Conservation (phyloP, 2,329 filamentous ascomycete species). For the Arthrobotrys megalospora region DNA sequence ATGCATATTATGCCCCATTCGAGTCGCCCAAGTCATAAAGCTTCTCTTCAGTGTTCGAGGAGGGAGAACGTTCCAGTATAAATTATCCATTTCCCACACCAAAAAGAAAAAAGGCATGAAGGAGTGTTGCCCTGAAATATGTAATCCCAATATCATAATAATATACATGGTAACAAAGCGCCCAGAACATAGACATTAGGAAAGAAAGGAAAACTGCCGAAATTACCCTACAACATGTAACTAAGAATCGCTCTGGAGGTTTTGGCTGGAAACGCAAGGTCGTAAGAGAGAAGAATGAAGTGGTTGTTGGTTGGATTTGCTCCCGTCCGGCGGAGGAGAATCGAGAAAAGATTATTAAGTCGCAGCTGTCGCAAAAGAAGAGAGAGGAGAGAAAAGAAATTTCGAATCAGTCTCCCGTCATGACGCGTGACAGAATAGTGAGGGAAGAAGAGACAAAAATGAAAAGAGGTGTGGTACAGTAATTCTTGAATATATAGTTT, state of each 20-base stretch:
- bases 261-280: constrained; percentile 11
- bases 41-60: neutral
- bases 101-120: neutral
- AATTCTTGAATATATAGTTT: constrained; percentile 32
- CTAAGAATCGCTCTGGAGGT: constrained; percentile 27
- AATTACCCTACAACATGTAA: constrained; percentile 22
- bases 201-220: constrained; percentile 9
- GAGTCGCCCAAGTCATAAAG: neutral
- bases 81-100: constrained; percentile 1
- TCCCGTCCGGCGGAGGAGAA: constrained; percentile 40
- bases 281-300: constrained; percentile 23
- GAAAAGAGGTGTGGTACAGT: constrained; percentile 13
- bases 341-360: constrained; percentile 43
- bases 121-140: constrained; percentile 4
- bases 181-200: constrained; percentile 1
- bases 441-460: neutral
- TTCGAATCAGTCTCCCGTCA: constrained; percentile 56
- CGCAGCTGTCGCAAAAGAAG: constrained; percentile 40
- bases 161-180: constrained; percentile 28
- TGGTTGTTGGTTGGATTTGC: neutral
- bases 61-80: neutral
- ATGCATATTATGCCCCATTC: too few relatives aligned
- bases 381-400: constrained; percentile 16
- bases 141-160: constrained; percentile 7
- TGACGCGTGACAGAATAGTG: constrained; percentile 33